These are phyloP conservation scores for Parastagonospora nodorum DNA, from an alignment of 2,329 filamentous ascomycete species.

Conservation along the genomic window DNA sequence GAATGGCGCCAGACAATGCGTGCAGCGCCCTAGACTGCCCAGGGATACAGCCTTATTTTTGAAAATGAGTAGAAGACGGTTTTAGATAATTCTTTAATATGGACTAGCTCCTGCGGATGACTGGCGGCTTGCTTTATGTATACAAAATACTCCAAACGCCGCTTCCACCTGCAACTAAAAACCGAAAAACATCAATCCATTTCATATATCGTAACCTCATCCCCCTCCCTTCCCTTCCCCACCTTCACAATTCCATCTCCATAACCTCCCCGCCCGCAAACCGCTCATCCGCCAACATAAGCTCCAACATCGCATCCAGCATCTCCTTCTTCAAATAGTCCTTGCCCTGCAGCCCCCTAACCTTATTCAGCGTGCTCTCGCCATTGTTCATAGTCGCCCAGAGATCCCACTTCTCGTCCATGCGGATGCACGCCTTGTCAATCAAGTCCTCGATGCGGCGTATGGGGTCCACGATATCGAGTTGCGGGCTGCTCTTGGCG, in stretches of 20 bases:
- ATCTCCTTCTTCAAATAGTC: conserved; percentile 28
- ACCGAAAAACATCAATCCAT: not conserved
- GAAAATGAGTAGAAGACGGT: too few relatives aligned
- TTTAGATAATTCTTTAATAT: too few relatives aligned
- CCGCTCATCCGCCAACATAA: conserved; percentile 41
- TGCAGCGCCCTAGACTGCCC: too few relatives aligned
- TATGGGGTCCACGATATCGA: conserved; percentile 41
- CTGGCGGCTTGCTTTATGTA: too few relatives aligned
- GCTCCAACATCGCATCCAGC: conserved; percentile 41
- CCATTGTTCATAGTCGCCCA: conserved; percentile 36
- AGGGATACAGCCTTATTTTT: too few relatives aligned
- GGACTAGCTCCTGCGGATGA: too few relatives aligned
- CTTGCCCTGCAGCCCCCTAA: conserved; percentile 35
- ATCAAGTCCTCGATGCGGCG: conserved; percentile 36
- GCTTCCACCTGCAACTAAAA: too few relatives aligned
- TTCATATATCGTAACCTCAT: not conserved
- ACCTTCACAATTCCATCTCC: not conserved
- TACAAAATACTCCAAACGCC: too few relatives aligned
- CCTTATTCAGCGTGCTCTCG: conserved; percentile 35
- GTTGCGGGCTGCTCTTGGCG: conserved; percentile 25
- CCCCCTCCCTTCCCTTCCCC: not conserved
- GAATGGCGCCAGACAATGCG: too few relatives aligned
- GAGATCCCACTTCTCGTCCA: conserved; percentile 41
- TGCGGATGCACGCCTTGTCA: conserved; percentile 32
- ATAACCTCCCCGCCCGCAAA: conserved; percentile 23